These are phyloP conservation scores for Lepraria neglecta DNA, from an alignment of 495 filamentous ascomycete genomes.

Conservation along the genomic window DNA sequence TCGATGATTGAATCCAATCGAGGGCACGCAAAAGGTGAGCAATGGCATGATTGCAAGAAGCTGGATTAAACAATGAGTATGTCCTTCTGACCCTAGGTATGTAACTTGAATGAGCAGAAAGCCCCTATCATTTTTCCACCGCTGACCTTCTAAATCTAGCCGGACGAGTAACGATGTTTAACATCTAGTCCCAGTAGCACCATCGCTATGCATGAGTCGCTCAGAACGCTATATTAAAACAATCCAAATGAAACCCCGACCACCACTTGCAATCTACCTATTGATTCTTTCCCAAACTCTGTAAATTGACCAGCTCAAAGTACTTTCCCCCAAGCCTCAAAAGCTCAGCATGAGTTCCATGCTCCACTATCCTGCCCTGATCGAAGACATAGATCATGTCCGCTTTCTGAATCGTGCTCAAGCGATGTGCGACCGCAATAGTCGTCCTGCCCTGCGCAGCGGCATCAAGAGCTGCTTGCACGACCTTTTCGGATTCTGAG, in stretches of 20 bases:
- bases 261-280: constrained; percentile 8
- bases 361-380: constrained; percentile 64
- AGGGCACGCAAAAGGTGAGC: no score
- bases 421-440: constrained; percentile 70
- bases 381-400: constrained; percentile 83
- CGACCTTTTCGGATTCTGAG: constrained; percentile 74
- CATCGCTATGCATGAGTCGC: constrained; percentile 13
- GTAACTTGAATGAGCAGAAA: constrained; percentile 8
- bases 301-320: constrained; percentile 69
- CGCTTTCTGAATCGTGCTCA: constrained; percentile 76
- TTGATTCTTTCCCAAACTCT: constrained; percentile 62
- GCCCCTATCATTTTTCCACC: not conserved
- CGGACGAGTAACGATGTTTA: not conserved
- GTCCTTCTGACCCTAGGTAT: not conserved
- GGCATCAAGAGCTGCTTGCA: constrained; percentile 71
- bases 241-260: not conserved
- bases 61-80: not conserved
- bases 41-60: no score
- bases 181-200: not conserved
- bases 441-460: constrained; percentile 71
- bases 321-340: constrained; percentile 63
- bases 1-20: no score
- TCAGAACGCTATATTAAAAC: not conserved
- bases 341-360: constrained; percentile 64
- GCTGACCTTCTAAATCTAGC: not conserved